These are phyloP conservation scores for Fusarium pilosicola DNA, from an alignment of 2,329 filamentous ascomycete genomes.

Conservation along the genomic window DNA sequence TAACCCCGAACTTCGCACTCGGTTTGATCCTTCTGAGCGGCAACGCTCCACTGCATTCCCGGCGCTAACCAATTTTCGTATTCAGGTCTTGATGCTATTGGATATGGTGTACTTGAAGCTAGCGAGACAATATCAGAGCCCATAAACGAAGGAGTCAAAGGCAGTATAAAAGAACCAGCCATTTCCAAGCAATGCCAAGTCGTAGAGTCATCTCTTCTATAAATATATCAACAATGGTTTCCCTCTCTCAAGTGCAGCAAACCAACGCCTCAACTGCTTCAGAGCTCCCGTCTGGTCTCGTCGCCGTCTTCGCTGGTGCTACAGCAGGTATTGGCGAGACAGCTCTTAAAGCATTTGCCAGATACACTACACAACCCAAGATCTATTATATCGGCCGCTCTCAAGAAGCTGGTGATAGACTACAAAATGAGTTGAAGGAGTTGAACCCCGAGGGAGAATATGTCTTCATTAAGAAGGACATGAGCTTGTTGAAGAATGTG, in stretches of 20 bases:
- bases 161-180: background rate
- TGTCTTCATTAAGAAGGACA: conserved; percentile 60
- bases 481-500: conserved; percentile 61
- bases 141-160: background rate
- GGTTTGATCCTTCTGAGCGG: background rate
- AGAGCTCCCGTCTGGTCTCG: conserved; percentile 40
- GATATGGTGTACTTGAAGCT: background rate
- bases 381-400: conserved; percentile 64
- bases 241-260: conserved; percentile 20
- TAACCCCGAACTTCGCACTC: conserved; percentile 23
- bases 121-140: background rate
- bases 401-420: conserved; percentile 48
- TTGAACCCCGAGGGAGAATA: conserved; percentile 57
- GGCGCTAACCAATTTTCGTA: conserved; percentile 39
- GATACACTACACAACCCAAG: conserved; percentile 52
- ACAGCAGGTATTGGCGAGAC: conserved; percentile 65
- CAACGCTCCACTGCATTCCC: background rate
- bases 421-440: conserved; percentile 53
- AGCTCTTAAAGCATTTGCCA: conserved; percentile 58
- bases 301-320: conserved; percentile 63
- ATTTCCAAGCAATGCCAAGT: background rate
- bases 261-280: conserved; percentile 21
- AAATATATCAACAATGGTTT: conserved; percentile 13
- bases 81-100: conserved; percentile 8
- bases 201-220: background rate